Base-by-base conservation (phyloP, 768 basidiomycete genomes). In the Pleurotus citrinopileatus region DNA sequence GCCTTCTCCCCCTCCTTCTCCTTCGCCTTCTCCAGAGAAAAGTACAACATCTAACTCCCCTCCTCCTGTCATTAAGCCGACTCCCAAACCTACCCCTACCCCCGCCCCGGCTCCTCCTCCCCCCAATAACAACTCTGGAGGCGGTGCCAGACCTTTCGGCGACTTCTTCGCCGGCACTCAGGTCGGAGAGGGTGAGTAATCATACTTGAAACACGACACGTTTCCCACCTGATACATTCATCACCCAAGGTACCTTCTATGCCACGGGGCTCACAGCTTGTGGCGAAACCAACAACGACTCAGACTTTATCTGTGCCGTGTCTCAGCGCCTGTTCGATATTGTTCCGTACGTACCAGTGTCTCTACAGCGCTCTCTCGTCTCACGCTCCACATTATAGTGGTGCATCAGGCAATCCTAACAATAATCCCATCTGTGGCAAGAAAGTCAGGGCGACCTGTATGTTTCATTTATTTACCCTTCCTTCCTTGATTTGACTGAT, bases 401-500 rank as follows among this genome's bases (percentile, higher is more conserved):
- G 74, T 8, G 86, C 82, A 64, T 48, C 67, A 15, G 77, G 78
- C 22, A 82, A 93, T 73, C 86, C 90, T 23, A 93, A 92, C 67
- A 62, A 58, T 53, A 91, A 94, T 72, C 89, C 91, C 28, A 65
- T 93, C 52, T 93, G 91, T 64, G 70, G 70, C 59, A 75, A 68
- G 61, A 59, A 69, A 52, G 69, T 87, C 52, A 63, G 53, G 6
- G 74, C 67, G 13, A 62, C 61, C 4, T 89, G 88, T 87, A 69
- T 66, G 76, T 69, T 4, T n/a, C 38, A 17, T 19, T 8, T 7
- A 10, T 50, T 32, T 38, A 54, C 54, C 25, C 26, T 48, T 51
- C 52, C 53, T 53, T 20, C 9, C 3, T 55, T 40, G 47, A 17
- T 48, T 32, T 42, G 9, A 40, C 55, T 29, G 53, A 50, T 48